Evolutionary conservation across 1,139 yeast species (phyloP), one percentile per base, ranked within the genome.

Genomic region (Starmera stellimalicola): DNA sequence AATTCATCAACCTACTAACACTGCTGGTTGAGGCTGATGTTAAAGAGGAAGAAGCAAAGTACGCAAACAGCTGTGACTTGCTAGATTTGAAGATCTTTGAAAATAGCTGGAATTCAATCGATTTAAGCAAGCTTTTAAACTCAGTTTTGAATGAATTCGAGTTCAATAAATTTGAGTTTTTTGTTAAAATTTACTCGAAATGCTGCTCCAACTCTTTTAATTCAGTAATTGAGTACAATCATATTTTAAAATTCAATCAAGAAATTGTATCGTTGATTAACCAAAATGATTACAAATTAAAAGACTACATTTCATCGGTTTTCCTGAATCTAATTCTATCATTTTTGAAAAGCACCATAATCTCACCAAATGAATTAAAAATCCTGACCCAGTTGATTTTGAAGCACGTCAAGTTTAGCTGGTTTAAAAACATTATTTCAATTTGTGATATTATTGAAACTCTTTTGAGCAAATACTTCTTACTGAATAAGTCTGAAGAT

Each of bases 101-200:
- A 15, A 44, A 46, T 30, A 49, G 52, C 7, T 52, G 54, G 49
- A 40, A 39, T 4, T 33, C 43, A 6, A 35, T 55, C 3, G 38
- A 52, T 10, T 23, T 51, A 5, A 33, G 35, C 7, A 27, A 33
- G 3, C 26, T 55, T 10, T 44, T 33, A 18, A 19, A 43, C 2
- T 43, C 52, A 2, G 8, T 54, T 6, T 16, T 31, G 2, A 17
- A 33, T 5, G 27, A 38, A 2, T 48, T 58, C 28, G 42, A 48
- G 4, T 34, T 41, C 5, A 50, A 43, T 2, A 55, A 54, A 29
- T 44, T 61, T 19, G 39, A 42, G 25, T 57, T 60, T 33, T 58
- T 58, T 35, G 50, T 48, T 3, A 30, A 34, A 5, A 37, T 47
- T 7, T 55, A 47, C 34, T 24, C 29, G 3, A 48, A 48, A 22